Percentiles rank a stretch among this genome's conserved stretches.
Evolutionary conservation across 2,329 filamentous ascomycete genomes (phyloP).

Genomic region (Lachnellula occidentalis): DNA sequence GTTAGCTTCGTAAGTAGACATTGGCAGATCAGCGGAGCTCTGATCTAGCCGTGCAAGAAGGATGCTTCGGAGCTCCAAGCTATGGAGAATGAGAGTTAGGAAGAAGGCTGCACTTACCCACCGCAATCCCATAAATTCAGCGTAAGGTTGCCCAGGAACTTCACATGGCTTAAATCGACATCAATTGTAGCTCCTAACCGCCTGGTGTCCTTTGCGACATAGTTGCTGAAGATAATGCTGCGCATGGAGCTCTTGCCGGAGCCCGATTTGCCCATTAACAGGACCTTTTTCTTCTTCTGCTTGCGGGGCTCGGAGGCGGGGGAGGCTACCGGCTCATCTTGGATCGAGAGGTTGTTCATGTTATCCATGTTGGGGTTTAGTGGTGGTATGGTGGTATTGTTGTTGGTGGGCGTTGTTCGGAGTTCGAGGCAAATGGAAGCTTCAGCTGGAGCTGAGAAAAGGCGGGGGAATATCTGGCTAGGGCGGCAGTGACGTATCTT

Average conservation of each 20-base stretch:
- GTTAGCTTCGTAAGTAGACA: constrained; percentile 14
- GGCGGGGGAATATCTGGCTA: too few species aligned
- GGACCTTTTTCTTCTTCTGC: constrained; percentile 79
- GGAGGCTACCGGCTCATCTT: constrained; percentile 21
- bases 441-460: too few species aligned
- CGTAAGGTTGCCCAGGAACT: constrained; percentile 96
- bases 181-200: constrained; percentile 94
- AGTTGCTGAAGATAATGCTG: constrained; percentile 98
- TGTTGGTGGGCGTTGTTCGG: neutral
- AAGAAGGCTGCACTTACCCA: constrained; percentile 48
- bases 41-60: too few species aligned
- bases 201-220: constrained; percentile 92
- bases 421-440: too few species aligned
- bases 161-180: constrained; percentile 96
- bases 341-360: constrained; percentile 20
- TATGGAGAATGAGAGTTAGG: neutral
- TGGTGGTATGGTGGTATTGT: neutral
- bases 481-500: too few species aligned
- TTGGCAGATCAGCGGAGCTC: neutral
- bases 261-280: constrained; percentile 91
- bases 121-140: constrained; percentile 99
- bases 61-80: too few species aligned
- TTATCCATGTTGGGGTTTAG: constrained; percentile 8
- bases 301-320: constrained; percentile 37
- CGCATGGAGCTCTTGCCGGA: constrained; percentile 98